Conservation (phyloP, 331 rosid genomes). For the Malus hybrid region DNA sequence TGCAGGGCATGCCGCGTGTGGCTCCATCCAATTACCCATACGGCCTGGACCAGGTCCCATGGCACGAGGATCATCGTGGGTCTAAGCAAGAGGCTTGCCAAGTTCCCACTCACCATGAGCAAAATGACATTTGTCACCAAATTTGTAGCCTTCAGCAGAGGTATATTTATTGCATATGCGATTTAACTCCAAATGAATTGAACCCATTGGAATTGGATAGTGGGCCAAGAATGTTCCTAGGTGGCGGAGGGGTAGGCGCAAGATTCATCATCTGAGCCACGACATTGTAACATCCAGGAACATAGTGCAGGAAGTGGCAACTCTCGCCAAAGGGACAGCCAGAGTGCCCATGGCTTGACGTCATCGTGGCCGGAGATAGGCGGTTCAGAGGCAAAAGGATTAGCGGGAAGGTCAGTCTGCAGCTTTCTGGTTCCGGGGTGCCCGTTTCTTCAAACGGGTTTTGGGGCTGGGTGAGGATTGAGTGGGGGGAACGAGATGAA, state of each 20-base stretch:
- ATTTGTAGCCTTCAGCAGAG: too few species aligned
- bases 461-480: too few species aligned
- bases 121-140: too few species aligned
- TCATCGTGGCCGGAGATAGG: too few species aligned
- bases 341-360: slow-evolving; percentile 32
- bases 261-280: slow-evolving; percentile 93
- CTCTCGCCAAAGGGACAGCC: slow-evolving; percentile 96
- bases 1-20: slow-evolving; percentile 45
- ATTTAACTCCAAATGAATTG: slow-evolving; percentile 13
- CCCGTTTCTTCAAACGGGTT: too few species aligned
- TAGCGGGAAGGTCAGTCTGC: too few species aligned
- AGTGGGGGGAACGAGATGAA: too few species aligned
- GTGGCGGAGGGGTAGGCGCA: slow-evolving; percentile 47
- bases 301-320: slow-evolving; percentile 89
- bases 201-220: slow-evolving; percentile 60
- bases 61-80: slow-evolving; percentile 54
- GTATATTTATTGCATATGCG: too few species aligned
- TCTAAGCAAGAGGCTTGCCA: slow-evolving; percentile 47
- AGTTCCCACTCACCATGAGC: slow-evolving; percentile 34
- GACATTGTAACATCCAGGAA: slow-evolving; percentile 86
- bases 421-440: too few species aligned
- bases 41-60: slow-evolving; percentile 46
- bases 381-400: too few species aligned
- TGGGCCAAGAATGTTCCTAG: slow-evolving; percentile 52
- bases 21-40: slow-evolving; percentile 48